Evolutionary conservation across 805 yeast genomes (phyloP).

Genomic region (Starmerella kuoi): DNA sequence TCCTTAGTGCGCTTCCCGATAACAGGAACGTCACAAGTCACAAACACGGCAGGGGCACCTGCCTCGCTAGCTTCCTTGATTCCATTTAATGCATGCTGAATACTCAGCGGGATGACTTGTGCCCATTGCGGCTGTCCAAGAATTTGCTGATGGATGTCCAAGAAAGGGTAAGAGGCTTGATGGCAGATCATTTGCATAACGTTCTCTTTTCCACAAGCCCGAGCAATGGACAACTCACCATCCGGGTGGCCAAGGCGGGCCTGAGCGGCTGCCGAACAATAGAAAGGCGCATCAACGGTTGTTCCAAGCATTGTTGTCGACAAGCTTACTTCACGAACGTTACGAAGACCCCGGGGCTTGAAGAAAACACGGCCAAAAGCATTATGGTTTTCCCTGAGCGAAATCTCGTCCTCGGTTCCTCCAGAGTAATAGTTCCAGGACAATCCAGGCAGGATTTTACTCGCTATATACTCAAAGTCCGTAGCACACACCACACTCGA

Average conservation of each 20-base stretch:
- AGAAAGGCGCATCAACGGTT: slow-evolving; percentile 62
- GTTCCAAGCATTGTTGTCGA: slow-evolving; percentile 68
- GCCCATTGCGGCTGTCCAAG: slow-evolving; percentile 76
- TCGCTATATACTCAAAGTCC: slow-evolving; percentile 82
- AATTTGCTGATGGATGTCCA: slow-evolving; percentile 67
- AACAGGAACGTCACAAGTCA: slow-evolving; percentile 78
- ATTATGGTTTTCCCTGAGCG: slow-evolving; percentile 77
- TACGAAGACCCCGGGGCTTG: slow-evolving; percentile 72
- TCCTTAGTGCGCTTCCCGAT: slow-evolving; percentile 86
- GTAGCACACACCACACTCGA: slow-evolving; percentile 57
- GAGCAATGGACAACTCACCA: slow-evolving; percentile 77
- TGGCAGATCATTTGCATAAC: slow-evolving; percentile 88
- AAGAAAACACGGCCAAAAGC: slow-evolving; percentile 81
- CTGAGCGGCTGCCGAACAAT: slow-evolving; percentile 80
- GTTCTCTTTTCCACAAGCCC: slow-evolving; percentile 62
- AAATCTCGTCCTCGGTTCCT: slow-evolving; percentile 88
- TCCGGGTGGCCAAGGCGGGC: slow-evolving; percentile 88
- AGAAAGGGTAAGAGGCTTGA: slow-evolving; percentile 73
- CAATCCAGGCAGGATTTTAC: slow-evolving; percentile 55
- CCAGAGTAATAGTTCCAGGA: slow-evolving; percentile 92
- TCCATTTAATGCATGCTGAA: slow-evolving; percentile 44
- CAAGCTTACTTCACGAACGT: slow-evolving; percentile 58
- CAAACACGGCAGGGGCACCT: slow-evolving; percentile 58
- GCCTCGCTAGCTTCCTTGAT: slow-evolving; percentile 64
- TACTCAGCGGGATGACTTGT: slow-evolving; percentile 73